Evolutionary conservation across 2,329 filamentous ascomycete species (phyloP).

Genomic region (Alternaria novae-zelandiae): DNA sequence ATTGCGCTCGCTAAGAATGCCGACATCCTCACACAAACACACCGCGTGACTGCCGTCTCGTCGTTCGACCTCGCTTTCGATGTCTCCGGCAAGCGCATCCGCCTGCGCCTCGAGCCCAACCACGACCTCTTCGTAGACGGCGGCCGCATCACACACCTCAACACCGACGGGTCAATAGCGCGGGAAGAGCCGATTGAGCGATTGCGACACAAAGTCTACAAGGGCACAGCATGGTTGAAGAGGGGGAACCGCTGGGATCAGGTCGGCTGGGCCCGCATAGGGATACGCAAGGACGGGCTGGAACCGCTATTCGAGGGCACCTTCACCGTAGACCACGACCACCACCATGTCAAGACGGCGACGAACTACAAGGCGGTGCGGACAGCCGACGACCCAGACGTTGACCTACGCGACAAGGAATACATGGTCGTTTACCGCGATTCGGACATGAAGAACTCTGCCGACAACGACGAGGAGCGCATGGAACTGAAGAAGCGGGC

Average conservation of each 20-base stretch:
- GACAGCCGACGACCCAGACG: constrained; percentile 71
- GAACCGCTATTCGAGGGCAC: constrained; percentile 87
- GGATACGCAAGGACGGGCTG: constrained; percentile 76
- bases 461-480: constrained; percentile 47
- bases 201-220: constrained; percentile 80
- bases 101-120: constrained; percentile 85
- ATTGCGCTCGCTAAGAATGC: constrained; percentile 76
- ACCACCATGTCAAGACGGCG: constrained; percentile 84
- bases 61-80: constrained; percentile 85
- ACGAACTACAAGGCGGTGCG: constrained; percentile 75
- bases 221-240: constrained; percentile 74
- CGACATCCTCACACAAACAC: constrained; percentile 77
- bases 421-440: constrained; percentile 93
- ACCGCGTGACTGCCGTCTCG: constrained; percentile 79
- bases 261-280: constrained; percentile 86
- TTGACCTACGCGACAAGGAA: constrained; percentile 66
- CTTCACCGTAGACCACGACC: constrained; percentile 79
- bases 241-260: constrained; percentile 84
- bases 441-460: constrained; percentile 70
- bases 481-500: constrained; percentile 68
- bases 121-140: constrained; percentile 83
- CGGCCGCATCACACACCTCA: constrained; percentile 75
- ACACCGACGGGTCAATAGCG: constrained; percentile 71
- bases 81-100: constrained; percentile 70
- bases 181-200: constrained; percentile 74